Percentiles rank a stretch among this genome's conserved stretches.
phyloP scores from a whole-genome alignment of 1,284 basidiomycete genomes.

The Ceratobasidium sp. region DNA sequence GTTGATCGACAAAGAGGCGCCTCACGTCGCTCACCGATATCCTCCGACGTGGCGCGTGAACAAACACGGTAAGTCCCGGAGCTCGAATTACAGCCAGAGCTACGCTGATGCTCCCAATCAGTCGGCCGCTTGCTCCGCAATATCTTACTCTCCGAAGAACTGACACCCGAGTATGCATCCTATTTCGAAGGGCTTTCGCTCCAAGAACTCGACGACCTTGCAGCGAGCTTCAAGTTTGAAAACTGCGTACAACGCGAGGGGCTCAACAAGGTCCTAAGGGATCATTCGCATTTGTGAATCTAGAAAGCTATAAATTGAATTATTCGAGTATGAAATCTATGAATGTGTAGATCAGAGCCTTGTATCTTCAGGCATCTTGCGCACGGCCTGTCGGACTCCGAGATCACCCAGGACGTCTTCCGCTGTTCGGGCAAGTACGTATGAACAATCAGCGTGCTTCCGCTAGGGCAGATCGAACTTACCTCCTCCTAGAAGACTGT shows the following conservation, averaged over 20 bases:
- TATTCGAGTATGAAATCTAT: neutral
- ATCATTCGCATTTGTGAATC: constrained; percentile 50
- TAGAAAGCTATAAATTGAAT: constrained; percentile 3
- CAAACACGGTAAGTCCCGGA: constrained; percentile 22
- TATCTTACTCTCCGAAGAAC: constrained; percentile 73
- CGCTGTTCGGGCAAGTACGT: constrained; percentile 13
- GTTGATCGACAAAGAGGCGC: constrained; percentile 54
- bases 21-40: constrained; percentile 54
- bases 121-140: constrained; percentile 70
- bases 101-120: neutral
- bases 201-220: constrained; percentile 71
- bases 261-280: constrained; percentile 57
- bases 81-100: neutral
- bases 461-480: neutral
- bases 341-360: constrained; percentile 29
- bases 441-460: neutral
- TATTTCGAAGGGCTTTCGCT: constrained; percentile 69
- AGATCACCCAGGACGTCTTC: constrained; percentile 49
- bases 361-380: constrained; percentile 46
- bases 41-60: constrained; percentile 50
- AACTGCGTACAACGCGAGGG: constrained; percentile 63
- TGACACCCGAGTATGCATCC: constrained; percentile 73
- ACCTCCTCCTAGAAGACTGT: constrained; percentile 47
- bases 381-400: constrained; percentile 49
- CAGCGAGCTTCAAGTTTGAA: constrained; percentile 72